phyloP scores from a whole-genome alignment of 805 yeast genomes.

The Myxozyma mucilagina region DNA sequence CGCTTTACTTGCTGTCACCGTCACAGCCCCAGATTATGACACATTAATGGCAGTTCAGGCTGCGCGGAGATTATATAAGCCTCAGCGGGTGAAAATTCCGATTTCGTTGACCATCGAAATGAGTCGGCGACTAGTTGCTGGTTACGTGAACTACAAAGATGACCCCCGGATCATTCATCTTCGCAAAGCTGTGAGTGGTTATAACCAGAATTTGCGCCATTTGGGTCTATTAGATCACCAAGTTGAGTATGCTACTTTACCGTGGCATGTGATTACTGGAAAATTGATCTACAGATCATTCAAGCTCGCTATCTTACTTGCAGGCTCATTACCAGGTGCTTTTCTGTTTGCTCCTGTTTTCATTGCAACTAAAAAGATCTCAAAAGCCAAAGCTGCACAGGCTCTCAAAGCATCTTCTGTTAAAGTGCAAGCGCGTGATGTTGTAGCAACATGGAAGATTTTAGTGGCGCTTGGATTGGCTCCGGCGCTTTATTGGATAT shows the following conservation, averaged over 20 bases:
- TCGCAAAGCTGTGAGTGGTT: conserved; percentile 62
- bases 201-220: conserved; percentile 64
- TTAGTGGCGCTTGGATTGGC: conserved; percentile 85
- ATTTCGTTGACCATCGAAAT: conserved; percentile 83
- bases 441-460: conserved; percentile 96
- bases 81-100: conserved; percentile 69
- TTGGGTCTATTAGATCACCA: conserved; percentile 73
- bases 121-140: conserved; percentile 82
- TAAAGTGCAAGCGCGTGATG: conserved; percentile 88
- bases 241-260: conserved; percentile 56
- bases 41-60: conserved; percentile 88
- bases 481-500: conserved; percentile 78
- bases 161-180: conserved; percentile 65
- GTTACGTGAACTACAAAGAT: conserved; percentile 71
- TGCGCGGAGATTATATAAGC: conserved; percentile 83
- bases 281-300: conserved; percentile 53
- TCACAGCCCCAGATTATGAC: conserved; percentile 84
- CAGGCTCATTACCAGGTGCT: conserved; percentile 84
- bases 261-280: conserved; percentile 52
- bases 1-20: conserved; percentile 81
- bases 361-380: conserved; percentile 69
- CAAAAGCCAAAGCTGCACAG: conserved; percentile 66
- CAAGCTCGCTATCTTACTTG: conserved; percentile 56
- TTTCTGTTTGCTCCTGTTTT: conserved; percentile 87
- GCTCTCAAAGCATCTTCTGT: conserved; percentile 88